phyloP scores from a whole-genome alignment of 495 filamentous ascomycete genomes.

The Parathielavia hyrcaniae region DNA sequence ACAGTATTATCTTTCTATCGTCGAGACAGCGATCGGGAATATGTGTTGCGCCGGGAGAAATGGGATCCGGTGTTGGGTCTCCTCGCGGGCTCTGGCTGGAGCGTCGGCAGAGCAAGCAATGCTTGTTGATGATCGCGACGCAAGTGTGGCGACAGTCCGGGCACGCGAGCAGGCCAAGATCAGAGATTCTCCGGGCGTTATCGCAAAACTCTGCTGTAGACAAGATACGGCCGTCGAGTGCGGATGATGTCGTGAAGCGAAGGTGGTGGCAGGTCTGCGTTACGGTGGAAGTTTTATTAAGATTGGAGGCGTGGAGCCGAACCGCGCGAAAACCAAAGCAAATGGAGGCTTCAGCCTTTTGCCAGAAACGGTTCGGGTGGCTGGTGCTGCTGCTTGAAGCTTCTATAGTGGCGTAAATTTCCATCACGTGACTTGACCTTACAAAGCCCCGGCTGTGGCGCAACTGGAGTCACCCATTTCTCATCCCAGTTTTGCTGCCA shows the following conservation, averaged over 20 bases:
- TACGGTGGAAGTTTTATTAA: constrained; percentile 17
- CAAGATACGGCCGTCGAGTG: background rate
- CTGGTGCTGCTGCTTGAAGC: constrained; percentile 8
- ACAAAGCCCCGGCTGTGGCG: background rate
- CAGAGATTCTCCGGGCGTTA: background rate
- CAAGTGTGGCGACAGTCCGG: background rate
- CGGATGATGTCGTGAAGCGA: background rate
- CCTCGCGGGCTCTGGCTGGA: background rate
- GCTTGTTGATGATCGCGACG: background rate
- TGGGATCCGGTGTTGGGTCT: background rate
- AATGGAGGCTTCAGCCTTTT: background rate
- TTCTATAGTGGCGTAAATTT: constrained; percentile 8
- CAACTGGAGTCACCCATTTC: background rate
- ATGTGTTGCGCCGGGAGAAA: background rate
- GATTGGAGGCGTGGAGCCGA: constrained; percentile 18
- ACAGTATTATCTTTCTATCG: background rate
- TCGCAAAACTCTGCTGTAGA: background rate
- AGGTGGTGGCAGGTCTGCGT: background rate
- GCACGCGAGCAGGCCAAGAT: background rate
- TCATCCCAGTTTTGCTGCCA: too few species aligned
- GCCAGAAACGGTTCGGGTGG: constrained; percentile 6
- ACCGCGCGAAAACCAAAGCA: constrained; percentile 9
- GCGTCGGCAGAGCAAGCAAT: constrained; percentile 3
- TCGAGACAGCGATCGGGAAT: background rate
- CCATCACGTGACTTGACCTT: background rate